Base-by-base conservation (phyloP, 345 rosid species). In the Citrus trifoliata region DNA sequence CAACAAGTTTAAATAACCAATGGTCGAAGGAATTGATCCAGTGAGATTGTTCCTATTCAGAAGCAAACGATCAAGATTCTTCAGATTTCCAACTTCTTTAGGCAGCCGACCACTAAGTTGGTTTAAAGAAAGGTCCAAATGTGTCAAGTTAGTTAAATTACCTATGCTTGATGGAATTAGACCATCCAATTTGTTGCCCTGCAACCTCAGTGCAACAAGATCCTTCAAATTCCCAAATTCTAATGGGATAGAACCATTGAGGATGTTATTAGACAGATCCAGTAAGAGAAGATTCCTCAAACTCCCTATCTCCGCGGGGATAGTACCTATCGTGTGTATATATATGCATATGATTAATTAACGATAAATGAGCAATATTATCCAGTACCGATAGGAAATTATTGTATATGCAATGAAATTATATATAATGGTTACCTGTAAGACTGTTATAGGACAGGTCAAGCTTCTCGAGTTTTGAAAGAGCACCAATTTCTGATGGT, bases 261-360 rank as follows among this genome's bases (percentile, higher is more conserved):
- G 56, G 1, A 4, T 14, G 22, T 51, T 51, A 5, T 0, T 0
- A 1, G 22, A 51, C 0, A 51, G 56, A 18, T 1, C 7, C 22
- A 51, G 22, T 0, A 0, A 0, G 2, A 16, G 0, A 0, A 51
- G 21, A 1, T 51, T 18, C 6, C 2, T 51, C 21, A 51, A 18
- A 51, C 21, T 51, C 0, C 56, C 22, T 1, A 51, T 51, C 21
- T 14, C 7, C 0, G 56, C 0, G 0, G 56, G 22, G 21, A 79
- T 30, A 27, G n/a, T 16, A 51, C 21, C 56, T 51, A 18, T 4
- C 56, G 1, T 51, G 0, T 42, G 1, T 0, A 10, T 10, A 10
- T 10, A 42, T 12, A 42, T 10, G 48, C 48, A 42, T 2, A 12
- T 0, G 48, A 42, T 42, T 51, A 18, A 16, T 51, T 51, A 51